phyloP scores from a whole-genome alignment of 164 flowering plant genomes.

The Sedum album region DNA sequence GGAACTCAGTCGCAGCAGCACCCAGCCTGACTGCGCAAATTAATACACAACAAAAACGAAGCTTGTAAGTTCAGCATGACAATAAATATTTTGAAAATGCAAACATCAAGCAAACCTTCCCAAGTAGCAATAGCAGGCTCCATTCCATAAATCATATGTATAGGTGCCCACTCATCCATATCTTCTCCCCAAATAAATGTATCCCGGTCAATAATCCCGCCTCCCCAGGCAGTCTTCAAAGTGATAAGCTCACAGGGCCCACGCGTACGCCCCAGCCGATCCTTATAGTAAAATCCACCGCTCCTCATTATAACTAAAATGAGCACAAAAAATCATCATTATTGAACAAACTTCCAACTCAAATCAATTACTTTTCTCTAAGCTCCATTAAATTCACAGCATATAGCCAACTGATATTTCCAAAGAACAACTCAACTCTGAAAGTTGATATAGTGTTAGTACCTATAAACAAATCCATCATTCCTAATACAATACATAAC shows the following conservation, averaged over 20 bases:
- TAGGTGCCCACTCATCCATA: no score
- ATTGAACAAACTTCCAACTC: not conserved
- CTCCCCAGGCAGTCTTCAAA: constrained; percentile 90
- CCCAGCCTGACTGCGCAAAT: constrained; percentile 63
- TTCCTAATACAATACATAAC: not conserved
- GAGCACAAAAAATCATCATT: constrained; percentile 8
- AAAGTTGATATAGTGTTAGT: not conserved
- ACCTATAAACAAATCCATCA: not conserved
- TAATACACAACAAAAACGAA: no score
- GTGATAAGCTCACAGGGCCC: constrained; percentile 76
- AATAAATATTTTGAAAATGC: no score
- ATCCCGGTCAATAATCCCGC: constrained; percentile 90
- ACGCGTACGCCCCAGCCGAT: constrained; percentile 87
- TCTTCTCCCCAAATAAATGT: no score
- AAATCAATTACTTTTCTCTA: not conserved
- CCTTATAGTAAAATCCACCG: constrained; percentile 79
- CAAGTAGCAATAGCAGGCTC: no score
- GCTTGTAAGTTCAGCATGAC: no score
- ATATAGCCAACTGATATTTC: not conserved
- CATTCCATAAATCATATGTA: no score
- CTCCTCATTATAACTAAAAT: constrained; percentile 74
- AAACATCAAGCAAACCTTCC: no score
- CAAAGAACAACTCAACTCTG: not conserved
- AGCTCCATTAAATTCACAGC: not conserved
- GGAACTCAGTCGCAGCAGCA: constrained; percentile 77